phyloP scores from a whole-genome alignment of 495 filamentous ascomycete genomes.

The Hypoxylon crocopeplum region DNA sequence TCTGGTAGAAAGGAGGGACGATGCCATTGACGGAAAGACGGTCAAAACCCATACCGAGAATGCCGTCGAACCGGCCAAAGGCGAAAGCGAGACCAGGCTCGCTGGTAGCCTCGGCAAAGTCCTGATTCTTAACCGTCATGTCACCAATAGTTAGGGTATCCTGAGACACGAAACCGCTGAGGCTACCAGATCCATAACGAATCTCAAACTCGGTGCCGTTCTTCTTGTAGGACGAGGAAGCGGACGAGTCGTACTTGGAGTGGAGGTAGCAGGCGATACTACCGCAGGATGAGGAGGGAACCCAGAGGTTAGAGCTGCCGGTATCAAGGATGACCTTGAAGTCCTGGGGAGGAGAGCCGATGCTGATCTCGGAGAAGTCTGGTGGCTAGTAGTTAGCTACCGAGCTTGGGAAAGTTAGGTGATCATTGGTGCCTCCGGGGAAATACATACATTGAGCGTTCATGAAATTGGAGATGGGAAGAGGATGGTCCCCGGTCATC shows the following conservation, averaged over 20 bases:
- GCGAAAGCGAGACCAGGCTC: slow-evolving; percentile 98
- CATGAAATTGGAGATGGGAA: slow-evolving; percentile 95
- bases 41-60: slow-evolving; percentile 93
- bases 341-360: slow-evolving; percentile 88
- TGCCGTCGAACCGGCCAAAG: slow-evolving; percentile 98
- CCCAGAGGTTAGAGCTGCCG: slow-evolving; percentile 99
- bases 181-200: slow-evolving; percentile 91
- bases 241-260: slow-evolving; percentile 90
- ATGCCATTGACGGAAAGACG: slow-evolving; percentile 96
- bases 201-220: slow-evolving; percentile 95
- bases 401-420: not conserved
- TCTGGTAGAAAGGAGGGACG: slow-evolving; percentile 92
- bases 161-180: slow-evolving; percentile 92
- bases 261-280: slow-evolving; percentile 99
- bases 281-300: slow-evolving; percentile 86
- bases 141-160: slow-evolving; percentile 89
- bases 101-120: slow-evolving; percentile 92
- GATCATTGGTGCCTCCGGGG: not conserved
- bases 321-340: slow-evolving; percentile 99
- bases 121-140: slow-evolving; percentile 81
- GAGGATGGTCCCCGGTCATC: slow-evolving; percentile 72
- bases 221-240: slow-evolving; percentile 90
- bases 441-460: slow-evolving; percentile 91
- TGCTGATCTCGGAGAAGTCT: slow-evolving; percentile 97
- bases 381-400: slow-evolving; percentile 34